Base-by-base conservation (phyloP, 139 green algal genomes). In the Tetradesmus lagerheimii region DNA sequence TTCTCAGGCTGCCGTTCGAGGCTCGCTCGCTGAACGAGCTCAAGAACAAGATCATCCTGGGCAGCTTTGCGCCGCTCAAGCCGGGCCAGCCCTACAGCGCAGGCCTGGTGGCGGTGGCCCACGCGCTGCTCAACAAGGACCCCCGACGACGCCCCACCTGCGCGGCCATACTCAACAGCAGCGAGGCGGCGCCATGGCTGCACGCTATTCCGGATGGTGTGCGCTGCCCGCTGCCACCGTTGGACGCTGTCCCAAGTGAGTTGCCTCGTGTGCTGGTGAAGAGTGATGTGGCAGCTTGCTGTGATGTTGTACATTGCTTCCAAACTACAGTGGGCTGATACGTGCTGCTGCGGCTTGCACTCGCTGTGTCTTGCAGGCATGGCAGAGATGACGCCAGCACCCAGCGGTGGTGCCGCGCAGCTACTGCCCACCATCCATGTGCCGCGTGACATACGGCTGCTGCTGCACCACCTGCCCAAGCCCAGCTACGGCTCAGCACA, bases 1-100 rank as follows among this genome's bases (percentile, higher is more conserved):
- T n/a, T n/a, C n/a, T 45, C 93, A 92, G 64, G 93, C 62, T 96
- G 53, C 94, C 94, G 0, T 96, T 96, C 90, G 94, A 96, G 53
- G 94, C 92, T 18, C 79, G 91, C 41, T 94, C 87, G 23, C 91
- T 96, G 86, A 76, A 66, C 50, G 93, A 96, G 89, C 93, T 96
- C 66, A 92, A 94, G 79, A 90, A 92, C 77, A 94, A 94, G 78
- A 86, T 96, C 38, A 92, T 96, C 80, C 67, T 90, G 25, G 91
- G 92, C 37, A 79, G 35, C 76, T 90, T 90, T 79, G 25, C 86
- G 16, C 76, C 86, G 35, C 62, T 90, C 27, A 43, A 29, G 18
- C 76, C 86, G 0, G 76, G 76, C 12, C 31, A 45, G 27, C 85
- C 85, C 64, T 90, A 90, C 86, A 86, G 76, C 79, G 47, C 75